Conservation (phyloP, 495 filamentous ascomycete species). For the Tuber brumale region DNA sequence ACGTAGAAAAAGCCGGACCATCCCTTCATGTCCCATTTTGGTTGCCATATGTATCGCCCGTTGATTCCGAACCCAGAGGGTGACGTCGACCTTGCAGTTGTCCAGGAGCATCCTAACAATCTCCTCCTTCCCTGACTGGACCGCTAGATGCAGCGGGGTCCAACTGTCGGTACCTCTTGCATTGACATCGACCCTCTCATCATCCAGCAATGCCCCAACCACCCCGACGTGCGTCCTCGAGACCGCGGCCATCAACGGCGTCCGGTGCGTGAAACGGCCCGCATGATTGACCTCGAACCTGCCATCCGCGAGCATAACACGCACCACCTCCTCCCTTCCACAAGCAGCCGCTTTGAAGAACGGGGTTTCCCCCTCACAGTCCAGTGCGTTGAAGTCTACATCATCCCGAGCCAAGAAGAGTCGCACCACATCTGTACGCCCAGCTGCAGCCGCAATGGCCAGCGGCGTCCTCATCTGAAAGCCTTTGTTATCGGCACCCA, state of each 20-base stretch:
- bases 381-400: neutral
- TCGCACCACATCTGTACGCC: slow-evolving; percentile 1
- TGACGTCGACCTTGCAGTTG: neutral
- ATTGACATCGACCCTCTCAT: neutral
- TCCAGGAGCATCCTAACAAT: neutral
- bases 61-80: neutral
- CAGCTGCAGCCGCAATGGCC: neutral
- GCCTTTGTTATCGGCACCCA: neutral
- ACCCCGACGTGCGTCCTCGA: neutral
- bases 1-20: neutral
- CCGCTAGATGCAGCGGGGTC: neutral
- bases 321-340: neutral
- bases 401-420: neutral
- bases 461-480: neutral
- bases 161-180: neutral
- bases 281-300: neutral
- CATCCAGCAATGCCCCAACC: neutral
- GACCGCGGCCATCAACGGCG: neutral
- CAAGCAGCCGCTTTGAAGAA: neutral
- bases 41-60: neutral
- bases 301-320: slow-evolving; percentile 1
- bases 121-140: neutral
- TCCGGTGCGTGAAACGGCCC: neutral
- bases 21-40: neutral
- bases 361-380: neutral